A percentile compares a stretch with the other conserved stretches of the same genome.
phyloP scores from a whole-genome alignment of 1,284 basidiomycete genomes.

The Apiotrichum laibachii region DNA sequence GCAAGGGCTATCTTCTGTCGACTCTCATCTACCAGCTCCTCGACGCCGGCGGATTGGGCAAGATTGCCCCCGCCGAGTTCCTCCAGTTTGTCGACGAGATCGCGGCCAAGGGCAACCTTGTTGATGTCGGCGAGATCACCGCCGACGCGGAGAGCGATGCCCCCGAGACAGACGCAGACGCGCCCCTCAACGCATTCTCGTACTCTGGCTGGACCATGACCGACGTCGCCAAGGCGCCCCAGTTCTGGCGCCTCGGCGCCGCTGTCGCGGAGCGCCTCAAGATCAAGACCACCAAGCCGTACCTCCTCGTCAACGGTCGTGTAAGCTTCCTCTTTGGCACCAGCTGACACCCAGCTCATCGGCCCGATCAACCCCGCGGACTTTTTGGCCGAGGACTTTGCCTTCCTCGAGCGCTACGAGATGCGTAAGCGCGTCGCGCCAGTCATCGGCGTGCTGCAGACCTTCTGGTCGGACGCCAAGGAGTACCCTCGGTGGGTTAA shows the following conservation, averaged over 20 bases:
- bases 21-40: slow-evolving; percentile 44
- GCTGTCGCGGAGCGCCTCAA: slow-evolving; percentile 51
- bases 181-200: slow-evolving; percentile 22
- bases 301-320: slow-evolving; percentile 74
- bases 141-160: slow-evolving; percentile 7
- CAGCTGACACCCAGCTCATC: slow-evolving; percentile 56
- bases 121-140: slow-evolving; percentile 20
- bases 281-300: slow-evolving; percentile 60
- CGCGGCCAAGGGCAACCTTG: slow-evolving; percentile 21
- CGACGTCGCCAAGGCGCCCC: slow-evolving; percentile 34
- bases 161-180: background rate
- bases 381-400: slow-evolving; percentile 67
- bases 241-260: slow-evolving; percentile 42
- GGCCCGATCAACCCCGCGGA: slow-evolving; percentile 61
- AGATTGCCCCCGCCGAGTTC: slow-evolving; percentile 32
- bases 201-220: slow-evolving; percentile 24
- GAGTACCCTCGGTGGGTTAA: slow-evolving; percentile 54
- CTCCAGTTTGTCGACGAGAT: slow-evolving; percentile 34
- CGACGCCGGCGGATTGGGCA: slow-evolving; percentile 25
- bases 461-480: slow-evolving; percentile 54
- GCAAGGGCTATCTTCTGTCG: slow-evolving; percentile 31
- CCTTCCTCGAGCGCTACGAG: slow-evolving; percentile 68
- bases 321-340: slow-evolving; percentile 53
- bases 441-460: slow-evolving; percentile 63
- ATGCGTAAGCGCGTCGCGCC: slow-evolving; percentile 65